Conservation (phyloP, 2,329 filamentous ascomycete genomes). For the Hypoxylon sp. region DNA sequence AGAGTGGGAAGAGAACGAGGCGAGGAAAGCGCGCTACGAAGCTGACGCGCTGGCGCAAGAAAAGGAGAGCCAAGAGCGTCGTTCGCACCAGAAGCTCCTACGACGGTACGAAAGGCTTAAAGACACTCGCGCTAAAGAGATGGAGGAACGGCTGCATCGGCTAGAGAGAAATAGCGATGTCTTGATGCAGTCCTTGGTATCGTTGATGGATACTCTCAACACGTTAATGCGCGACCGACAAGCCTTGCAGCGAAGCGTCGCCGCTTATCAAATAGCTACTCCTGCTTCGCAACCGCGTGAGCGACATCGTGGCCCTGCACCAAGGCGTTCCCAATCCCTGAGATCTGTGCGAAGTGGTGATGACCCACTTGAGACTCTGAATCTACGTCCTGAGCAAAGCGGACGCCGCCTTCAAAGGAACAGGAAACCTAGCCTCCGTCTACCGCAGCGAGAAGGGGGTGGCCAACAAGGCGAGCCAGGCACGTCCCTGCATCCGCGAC, state of each 20-base stretch:
- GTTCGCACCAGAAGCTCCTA: slow-evolving; percentile 54
- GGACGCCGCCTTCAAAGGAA: slow-evolving; percentile 2
- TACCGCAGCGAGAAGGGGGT: background rate
- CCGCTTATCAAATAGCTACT: slow-evolving; percentile 1
- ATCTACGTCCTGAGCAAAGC: background rate
- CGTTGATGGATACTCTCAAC: slow-evolving; percentile 63
- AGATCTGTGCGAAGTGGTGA: slow-evolving; percentile 22
- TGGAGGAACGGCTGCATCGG: slow-evolving; percentile 63
- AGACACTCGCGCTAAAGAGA: slow-evolving; percentile 62
- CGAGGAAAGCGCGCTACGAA: slow-evolving; percentile 47
- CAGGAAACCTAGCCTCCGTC: slow-evolving; percentile 5
- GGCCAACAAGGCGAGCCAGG: slow-evolving; percentile 8
- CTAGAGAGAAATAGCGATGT: slow-evolving; percentile 65
- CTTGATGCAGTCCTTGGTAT: slow-evolving; percentile 62
- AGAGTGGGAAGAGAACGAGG: slow-evolving; percentile 36
- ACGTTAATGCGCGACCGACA: slow-evolving; percentile 51
- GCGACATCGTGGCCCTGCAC: background rate
- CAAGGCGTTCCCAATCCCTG: slow-evolving; percentile 24
- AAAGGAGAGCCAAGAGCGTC: slow-evolving; percentile 48
- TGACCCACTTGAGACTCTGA: slow-evolving; percentile 7
- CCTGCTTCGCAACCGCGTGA: slow-evolving; percentile 11
- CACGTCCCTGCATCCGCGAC: background rate
- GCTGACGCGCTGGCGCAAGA: slow-evolving; percentile 47
- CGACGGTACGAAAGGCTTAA: slow-evolving; percentile 60
- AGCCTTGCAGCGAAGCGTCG: slow-evolving; percentile 50